Evolutionary conservation across 441 rosid species (phyloP).

Genomic region (Populus trichocarpa): DNA sequence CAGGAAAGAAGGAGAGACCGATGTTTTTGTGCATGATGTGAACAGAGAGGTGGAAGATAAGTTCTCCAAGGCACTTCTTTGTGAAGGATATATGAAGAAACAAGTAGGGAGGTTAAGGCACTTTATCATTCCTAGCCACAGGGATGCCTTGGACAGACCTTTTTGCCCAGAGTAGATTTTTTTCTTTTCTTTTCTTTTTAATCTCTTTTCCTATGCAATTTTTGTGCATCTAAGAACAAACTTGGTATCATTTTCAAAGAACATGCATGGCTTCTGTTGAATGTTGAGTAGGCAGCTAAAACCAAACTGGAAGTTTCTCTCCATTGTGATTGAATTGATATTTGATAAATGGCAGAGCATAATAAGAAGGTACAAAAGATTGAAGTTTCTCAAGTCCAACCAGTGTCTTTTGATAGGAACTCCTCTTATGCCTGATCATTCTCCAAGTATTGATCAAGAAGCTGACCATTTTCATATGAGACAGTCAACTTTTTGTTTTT

Average conservation of each 20-base stretch:
- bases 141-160: constrained; percentile 36
- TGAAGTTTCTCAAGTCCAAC: neutral
- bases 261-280: neutral
- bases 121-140: constrained; percentile 68
- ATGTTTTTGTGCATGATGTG: constrained; percentile 82
- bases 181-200: neutral
- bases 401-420: neutral
- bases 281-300: neutral
- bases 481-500: too few relatives aligned
- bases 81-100: constrained; percentile 68
- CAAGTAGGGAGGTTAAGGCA: constrained; percentile 85
- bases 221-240: neutral
- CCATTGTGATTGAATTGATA: neutral
- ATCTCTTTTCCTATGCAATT: neutral
- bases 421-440: neutral
- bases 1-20: constrained; percentile 51
- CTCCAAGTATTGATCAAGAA: too few relatives aligned
- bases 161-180: constrained; percentile 57
- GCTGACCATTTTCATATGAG: too few relatives aligned
- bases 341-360: neutral
- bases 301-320: neutral
- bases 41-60: constrained; percentile 71
- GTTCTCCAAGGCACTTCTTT: constrained; percentile 69
- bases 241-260: neutral
- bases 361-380: neutral